These are phyloP conservation scores for Globisporangium cylindrosporum DNA, from an alignment of 352 stramenopile genomes.

Conservation along the genomic window DNA sequence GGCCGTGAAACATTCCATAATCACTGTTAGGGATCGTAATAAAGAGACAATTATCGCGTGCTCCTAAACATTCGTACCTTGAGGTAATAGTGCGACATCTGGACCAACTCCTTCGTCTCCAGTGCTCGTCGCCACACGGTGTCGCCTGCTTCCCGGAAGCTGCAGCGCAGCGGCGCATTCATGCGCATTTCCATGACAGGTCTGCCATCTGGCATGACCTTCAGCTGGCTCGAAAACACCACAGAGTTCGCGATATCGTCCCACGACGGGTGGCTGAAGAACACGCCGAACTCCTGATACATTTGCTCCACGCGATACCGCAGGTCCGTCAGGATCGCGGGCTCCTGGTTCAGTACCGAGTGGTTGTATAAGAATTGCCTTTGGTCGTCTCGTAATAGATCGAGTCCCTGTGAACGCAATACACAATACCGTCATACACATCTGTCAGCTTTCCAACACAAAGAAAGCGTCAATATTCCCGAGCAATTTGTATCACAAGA, in stretches of 20 bases:
- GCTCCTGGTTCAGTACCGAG: background rate
- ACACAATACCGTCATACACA: no score
- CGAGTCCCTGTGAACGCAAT: background rate
- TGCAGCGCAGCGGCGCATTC: conserved; percentile 5
- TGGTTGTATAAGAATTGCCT: conserved; percentile 6
- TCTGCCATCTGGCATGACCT: background rate
- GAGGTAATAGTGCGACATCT: conserved; percentile 10
- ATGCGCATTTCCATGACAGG: conserved; percentile 21
- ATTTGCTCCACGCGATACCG: conserved; percentile 1
- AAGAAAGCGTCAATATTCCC: no score
- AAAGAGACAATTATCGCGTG: no score
- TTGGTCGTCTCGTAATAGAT: conserved; percentile 9
- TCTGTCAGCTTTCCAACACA: no score
- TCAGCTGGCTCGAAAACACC: background rate
- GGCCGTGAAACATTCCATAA: background rate
- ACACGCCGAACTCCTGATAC: background rate
- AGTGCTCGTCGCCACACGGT: background rate
- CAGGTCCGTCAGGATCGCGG: background rate
- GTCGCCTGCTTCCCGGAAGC: background rate
- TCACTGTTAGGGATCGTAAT: background rate
- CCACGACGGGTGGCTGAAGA: background rate
- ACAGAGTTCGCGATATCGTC: background rate
- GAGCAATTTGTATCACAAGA: no score
- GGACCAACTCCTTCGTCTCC: conserved; percentile 16
- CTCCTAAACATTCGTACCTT: background rate